Percentiles rank a stretch among this genome's conserved stretches.
phyloP scores from a whole-genome alignment of 768 basidiomycete genomes.

The Ramaria sp. region DNA sequence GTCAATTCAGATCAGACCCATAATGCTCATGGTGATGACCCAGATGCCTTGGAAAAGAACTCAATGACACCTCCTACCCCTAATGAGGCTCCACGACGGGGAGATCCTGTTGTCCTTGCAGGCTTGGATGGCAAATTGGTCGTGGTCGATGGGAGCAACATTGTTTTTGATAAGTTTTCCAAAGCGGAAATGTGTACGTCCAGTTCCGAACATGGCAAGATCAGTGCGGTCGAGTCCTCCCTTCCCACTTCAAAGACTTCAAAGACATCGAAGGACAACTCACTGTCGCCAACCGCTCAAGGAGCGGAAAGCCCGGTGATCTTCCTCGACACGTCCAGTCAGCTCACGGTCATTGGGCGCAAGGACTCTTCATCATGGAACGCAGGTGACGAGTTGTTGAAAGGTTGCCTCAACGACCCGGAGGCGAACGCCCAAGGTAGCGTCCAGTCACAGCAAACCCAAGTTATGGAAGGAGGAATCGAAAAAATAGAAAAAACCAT shows the following conservation, averaged over 20 bases:
- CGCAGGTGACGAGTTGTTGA: neutral
- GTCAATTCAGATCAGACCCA: neutral
- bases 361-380: neutral
- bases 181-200: neutral
- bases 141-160: neutral
- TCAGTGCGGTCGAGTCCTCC: neutral
- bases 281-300: neutral
- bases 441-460: neutral
- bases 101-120: neutral
- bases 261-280: neutral
- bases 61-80: neutral
- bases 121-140: neutral
- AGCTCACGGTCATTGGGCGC: neutral
- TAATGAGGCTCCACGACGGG: neutral
- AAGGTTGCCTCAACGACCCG: neutral
- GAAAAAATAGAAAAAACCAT: conserved; percentile 4
- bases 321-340: neutral
- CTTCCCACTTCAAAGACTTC: neutral
- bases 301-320: neutral
- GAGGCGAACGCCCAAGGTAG: no score
- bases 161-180: neutral
- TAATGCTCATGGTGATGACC: neutral
- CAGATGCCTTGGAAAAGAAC: neutral
- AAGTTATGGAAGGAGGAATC: neutral
- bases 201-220: neutral